These are phyloP conservation scores for Syzygium aqueum DNA, from an alignment of 345 rosid genomes.

Conservation along the genomic window DNA sequence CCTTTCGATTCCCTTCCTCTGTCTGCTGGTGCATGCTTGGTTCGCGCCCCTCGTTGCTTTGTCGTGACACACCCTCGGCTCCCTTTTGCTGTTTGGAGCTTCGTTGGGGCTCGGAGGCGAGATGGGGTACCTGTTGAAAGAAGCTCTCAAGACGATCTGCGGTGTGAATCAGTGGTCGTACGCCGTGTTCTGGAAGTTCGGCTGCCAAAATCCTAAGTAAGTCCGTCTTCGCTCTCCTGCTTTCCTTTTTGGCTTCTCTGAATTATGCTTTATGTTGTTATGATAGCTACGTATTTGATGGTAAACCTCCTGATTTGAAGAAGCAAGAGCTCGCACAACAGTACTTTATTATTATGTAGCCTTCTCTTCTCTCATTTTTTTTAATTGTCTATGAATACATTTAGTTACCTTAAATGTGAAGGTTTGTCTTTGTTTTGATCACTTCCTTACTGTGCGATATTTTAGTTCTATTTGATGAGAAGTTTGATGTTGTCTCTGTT, in stretches of 20 bases:
- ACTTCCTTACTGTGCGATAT: too few species aligned
- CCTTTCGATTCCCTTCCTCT: neutral
- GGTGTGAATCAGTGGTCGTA: conserved; percentile 70
- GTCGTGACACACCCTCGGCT: neutral
- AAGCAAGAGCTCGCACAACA: too few species aligned
- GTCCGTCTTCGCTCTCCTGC: neutral
- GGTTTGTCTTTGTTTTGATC: too few species aligned
- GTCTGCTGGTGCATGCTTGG: neutral
- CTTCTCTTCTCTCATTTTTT: too few species aligned
- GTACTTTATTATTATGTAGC: too few species aligned
- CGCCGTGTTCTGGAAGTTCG: conserved; percentile 96
- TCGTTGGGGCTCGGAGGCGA: neutral
- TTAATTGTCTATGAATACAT: too few species aligned
- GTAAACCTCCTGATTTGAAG: too few species aligned
- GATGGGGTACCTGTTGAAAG: conserved; percentile 72
- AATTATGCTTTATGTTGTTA: too few species aligned
- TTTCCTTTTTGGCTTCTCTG: neutral
- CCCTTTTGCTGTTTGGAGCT: neutral
- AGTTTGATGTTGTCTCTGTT: too few species aligned
- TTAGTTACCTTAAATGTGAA: too few species aligned
- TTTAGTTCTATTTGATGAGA: too few species aligned
- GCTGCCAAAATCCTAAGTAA: conserved; percentile 85
- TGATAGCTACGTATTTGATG: too few species aligned
- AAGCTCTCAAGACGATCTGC: conserved; percentile 74
- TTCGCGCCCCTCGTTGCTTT: neutral